Conservation (phyloP, 495 filamentous ascomycete genomes). For the Zalerion maritima region DNA sequence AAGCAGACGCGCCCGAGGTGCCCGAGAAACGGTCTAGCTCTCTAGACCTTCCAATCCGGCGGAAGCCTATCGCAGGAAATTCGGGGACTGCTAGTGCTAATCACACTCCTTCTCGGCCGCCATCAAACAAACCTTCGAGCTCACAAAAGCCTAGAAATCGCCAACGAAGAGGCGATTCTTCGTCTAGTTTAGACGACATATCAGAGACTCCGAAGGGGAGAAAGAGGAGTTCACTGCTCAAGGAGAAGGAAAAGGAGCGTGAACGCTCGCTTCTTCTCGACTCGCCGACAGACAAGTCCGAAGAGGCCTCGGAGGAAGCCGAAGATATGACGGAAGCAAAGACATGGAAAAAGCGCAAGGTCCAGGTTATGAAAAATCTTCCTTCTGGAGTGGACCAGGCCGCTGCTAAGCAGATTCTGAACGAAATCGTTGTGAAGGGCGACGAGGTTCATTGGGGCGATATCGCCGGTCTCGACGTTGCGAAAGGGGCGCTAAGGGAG, state of each 20-base stretch:
- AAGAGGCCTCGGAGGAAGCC: conserved; percentile 17
- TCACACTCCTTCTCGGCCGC: conserved; percentile 1
- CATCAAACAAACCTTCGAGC: neutral
- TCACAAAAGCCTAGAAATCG: conserved; percentile 4
- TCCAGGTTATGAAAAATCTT: conserved; percentile 53
- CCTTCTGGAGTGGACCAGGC: conserved; percentile 65
- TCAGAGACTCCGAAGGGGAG: conserved; percentile 6
- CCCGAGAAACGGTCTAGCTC: conserved; percentile 6
- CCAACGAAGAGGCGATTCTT: conserved; percentile 4
- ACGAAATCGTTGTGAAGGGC: conserved; percentile 89
- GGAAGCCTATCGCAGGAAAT: conserved; percentile 4
- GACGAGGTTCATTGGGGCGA: conserved; percentile 95
- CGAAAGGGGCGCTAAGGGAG: conserved; percentile 88
- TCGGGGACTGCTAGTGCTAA: conserved; percentile 3
- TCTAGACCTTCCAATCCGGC: neutral
- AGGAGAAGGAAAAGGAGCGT: conserved; percentile 12
- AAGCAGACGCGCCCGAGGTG: conserved; percentile 7
- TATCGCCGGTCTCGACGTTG: conserved; percentile 77
- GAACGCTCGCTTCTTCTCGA: too few species aligned
- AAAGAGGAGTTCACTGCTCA: neutral
- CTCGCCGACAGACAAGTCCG: conserved; percentile 14
- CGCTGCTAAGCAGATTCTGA: conserved; percentile 81
- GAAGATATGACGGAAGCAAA: conserved; percentile 24
- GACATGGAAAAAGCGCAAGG: conserved; percentile 35
- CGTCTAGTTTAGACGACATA: conserved; percentile 9